phyloP scores from a whole-genome alignment of 192 early-diverging fungal genomes.

The Entomortierella beljakovae region DNA sequence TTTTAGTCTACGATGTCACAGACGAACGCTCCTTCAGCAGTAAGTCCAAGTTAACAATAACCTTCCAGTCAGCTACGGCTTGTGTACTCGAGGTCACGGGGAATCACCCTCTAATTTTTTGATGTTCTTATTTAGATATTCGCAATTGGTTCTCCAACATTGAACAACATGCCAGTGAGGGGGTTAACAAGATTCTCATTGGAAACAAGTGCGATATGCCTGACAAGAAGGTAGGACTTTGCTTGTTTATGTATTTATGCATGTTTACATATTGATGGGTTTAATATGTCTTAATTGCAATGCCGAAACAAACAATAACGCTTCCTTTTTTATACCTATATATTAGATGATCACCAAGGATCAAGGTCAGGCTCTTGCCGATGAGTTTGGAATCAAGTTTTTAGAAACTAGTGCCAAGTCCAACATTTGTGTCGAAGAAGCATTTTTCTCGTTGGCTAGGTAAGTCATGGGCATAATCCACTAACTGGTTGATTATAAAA shows the following conservation, averaged over 20 bases:
- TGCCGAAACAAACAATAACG: no score
- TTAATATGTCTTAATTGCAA: no score
- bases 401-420: constrained; percentile 98
- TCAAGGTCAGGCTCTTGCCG: constrained; percentile 94
- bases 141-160: constrained; percentile 99
- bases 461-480: constrained; percentile 25
- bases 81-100: no score
- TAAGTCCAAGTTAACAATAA: constrained; percentile 60
- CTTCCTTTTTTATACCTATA: neutral
- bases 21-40: constrained; percentile 98
- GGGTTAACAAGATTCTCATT: constrained; percentile 98
- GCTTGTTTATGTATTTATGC: neutral
- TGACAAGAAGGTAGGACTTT: constrained; percentile 83
- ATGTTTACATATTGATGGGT: no score
- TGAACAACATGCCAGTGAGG: constrained; percentile 98
- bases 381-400: constrained; percentile 96
- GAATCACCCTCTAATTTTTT: no score
- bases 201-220: constrained; percentile 99
- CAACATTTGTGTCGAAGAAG: constrained; percentile 97
- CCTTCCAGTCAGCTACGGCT: no score
- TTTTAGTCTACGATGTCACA: constrained; percentile 98
- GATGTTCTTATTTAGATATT: constrained; percentile 76
- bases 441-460: constrained; percentile 96
- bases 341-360: constrained; percentile 96
- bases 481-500: neutral